phyloP scores from a whole-genome alignment of 139 green algal species.

The Chlorella sp. region DNA sequence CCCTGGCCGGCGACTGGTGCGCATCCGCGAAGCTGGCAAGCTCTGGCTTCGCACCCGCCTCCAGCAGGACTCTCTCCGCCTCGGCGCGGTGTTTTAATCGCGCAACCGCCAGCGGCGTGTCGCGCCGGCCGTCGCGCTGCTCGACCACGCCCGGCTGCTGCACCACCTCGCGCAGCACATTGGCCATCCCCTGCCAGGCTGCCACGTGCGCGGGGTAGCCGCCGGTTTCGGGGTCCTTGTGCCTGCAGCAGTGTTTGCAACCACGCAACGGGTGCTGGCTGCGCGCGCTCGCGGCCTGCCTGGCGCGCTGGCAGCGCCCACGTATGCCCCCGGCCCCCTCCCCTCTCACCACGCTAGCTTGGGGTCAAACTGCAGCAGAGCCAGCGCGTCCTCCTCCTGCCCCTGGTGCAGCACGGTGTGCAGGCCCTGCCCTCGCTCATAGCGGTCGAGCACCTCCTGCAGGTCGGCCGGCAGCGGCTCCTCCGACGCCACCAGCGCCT shows the following conservation, averaged over 20 bases:
- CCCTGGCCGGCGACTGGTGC: not conserved
- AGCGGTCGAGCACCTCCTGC: slow-evolving; percentile 14
- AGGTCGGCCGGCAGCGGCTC: slow-evolving; percentile 18
- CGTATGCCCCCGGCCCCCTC: too few species aligned
- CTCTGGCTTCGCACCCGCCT: slow-evolving; percentile 7
- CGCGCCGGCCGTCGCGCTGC: slow-evolving; percentile 28
- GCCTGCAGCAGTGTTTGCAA: too few species aligned
- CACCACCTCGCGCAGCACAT: slow-evolving; percentile 6
- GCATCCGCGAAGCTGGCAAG: slow-evolving; percentile 4
- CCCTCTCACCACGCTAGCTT: slow-evolving; percentile 38
- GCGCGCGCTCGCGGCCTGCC: too few species aligned
- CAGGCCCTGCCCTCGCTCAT: not conserved
- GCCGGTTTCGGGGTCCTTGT: slow-evolving; percentile 35
- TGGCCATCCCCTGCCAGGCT: slow-evolving; percentile 30
- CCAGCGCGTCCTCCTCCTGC: slow-evolving; percentile 18
- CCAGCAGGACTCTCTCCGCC: slow-evolving; percentile 21
- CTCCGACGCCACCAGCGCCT: slow-evolving; percentile 24
- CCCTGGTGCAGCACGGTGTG: slow-evolving; percentile 9
- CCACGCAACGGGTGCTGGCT: too few species aligned
- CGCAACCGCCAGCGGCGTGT: slow-evolving; percentile 33
- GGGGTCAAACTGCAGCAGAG: slow-evolving; percentile 17
- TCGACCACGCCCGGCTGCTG: slow-evolving; percentile 23
- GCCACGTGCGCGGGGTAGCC: slow-evolving; percentile 50
- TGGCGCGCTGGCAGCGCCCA: too few species aligned
- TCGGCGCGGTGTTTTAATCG: not conserved